Percentiles rank a stretch among this genome's conserved stretches.
These are phyloP conservation scores for Telopea speciosissima DNA, from an alignment of 177 flowering plant genomes.

Conservation along the genomic window DNA sequence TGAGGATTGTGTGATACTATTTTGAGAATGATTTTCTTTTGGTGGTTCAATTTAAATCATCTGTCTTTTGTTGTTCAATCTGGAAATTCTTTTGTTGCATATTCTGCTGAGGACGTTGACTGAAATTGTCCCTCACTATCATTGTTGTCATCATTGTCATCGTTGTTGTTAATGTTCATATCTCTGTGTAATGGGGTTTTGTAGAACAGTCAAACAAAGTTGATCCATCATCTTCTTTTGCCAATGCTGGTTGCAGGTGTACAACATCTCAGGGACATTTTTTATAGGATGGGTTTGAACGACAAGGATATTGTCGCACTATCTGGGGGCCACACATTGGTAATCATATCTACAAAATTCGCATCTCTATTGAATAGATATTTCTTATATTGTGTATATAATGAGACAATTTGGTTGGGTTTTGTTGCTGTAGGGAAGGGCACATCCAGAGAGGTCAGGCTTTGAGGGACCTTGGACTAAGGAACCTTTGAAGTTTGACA, in stretches of 20 bases:
- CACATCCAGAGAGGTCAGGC: slow-evolving; percentile 92
- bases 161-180: background rate
- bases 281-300: slow-evolving; percentile 87
- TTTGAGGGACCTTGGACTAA: slow-evolving; percentile 86
- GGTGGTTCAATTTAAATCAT: no score
- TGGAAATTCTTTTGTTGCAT: no score
- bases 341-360: slow-evolving; percentile 18
- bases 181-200: background rate
- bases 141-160: background rate
- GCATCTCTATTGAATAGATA: background rate
- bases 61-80: background rate
- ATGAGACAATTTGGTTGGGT: background rate
- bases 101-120: no score
- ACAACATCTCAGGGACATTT: slow-evolving; percentile 68
- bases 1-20: no score
- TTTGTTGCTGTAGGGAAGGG: slow-evolving; percentile 60
- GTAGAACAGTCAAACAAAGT: no score
- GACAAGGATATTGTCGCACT: slow-evolving; percentile 94
- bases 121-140: no score
- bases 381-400: no score
- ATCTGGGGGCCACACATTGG: slow-evolving; percentile 91
- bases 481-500: slow-evolving; percentile 79
- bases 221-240: background rate
- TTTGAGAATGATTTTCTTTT: no score
- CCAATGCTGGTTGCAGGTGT: slow-evolving; percentile 38